phyloP scores from a whole-genome alignment of 1,284 basidiomycete genomes.

The Leccinum laetum region DNA sequence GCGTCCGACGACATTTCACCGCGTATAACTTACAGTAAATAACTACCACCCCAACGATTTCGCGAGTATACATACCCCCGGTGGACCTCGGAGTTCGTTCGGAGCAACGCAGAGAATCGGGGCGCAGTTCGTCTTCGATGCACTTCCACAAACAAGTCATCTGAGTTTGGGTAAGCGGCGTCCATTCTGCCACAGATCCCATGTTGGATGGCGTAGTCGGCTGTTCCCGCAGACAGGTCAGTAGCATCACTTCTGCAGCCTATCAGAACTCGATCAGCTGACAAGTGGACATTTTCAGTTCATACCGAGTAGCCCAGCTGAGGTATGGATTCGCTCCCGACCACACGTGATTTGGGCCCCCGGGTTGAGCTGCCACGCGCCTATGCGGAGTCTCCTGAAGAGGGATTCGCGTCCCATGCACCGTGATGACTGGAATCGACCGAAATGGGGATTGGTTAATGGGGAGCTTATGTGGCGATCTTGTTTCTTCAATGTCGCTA shows the following conservation, averaged over 20 bases:
- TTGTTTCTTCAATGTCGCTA: slow-evolving; percentile 44
- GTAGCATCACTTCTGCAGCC: slow-evolving; percentile 43
- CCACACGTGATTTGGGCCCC: slow-evolving; percentile 1
- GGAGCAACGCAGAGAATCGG: slow-evolving; percentile 53
- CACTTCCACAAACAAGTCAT: slow-evolving; percentile 44
- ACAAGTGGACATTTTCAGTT: slow-evolving; percentile 48
- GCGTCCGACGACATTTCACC: slow-evolving; percentile 42
- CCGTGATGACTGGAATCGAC: slow-evolving; percentile 5
- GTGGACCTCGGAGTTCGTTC: neutral
- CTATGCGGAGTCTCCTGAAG: neutral
- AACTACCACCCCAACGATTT: slow-evolving; percentile 59
- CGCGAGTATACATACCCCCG: slow-evolving; percentile 34
- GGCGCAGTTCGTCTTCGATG: slow-evolving; percentile 54
- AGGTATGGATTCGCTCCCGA: slow-evolving; percentile 14
- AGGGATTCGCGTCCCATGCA: slow-evolving; percentile 3
- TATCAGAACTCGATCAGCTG: slow-evolving; percentile 25
- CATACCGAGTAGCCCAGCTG: slow-evolving; percentile 3
- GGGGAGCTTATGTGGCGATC: slow-evolving; percentile 20
- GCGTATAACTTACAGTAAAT: slow-evolving; percentile 26
- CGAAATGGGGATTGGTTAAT: neutral
- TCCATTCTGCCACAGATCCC: neutral
- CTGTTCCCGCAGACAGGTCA: slow-evolving; percentile 43
- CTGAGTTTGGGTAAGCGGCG: slow-evolving; percentile 52
- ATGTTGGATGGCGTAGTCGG: slow-evolving; percentile 2
- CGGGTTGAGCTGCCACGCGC: slow-evolving; percentile 2